These are phyloP conservation scores for Thymus quinquecostatus DNA, from an alignment of 257 asterid species.

Conservation along the genomic window DNA sequence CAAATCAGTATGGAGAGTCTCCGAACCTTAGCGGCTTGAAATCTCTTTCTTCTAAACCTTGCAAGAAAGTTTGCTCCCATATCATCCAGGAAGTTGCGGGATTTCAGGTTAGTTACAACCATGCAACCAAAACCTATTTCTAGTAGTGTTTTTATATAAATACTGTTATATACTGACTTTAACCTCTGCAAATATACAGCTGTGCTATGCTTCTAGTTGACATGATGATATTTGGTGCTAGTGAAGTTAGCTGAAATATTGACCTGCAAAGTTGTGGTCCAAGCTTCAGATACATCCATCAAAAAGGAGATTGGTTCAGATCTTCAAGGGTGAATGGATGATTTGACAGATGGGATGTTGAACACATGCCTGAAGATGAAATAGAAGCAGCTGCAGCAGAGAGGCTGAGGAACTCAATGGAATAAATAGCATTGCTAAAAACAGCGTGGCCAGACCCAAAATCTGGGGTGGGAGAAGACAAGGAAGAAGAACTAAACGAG, in stretches of 20 bases:
- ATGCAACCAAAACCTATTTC: background rate
- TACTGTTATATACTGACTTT: no score
- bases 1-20: slow-evolving; percentile 97
- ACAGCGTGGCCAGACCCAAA: slow-evolving; percentile 82
- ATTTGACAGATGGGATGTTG: slow-evolving; percentile 86
- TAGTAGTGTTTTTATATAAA: background rate
- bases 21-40: slow-evolving; percentile 89
- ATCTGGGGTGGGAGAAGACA: slow-evolving; percentile 48
- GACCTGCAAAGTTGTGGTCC: slow-evolving; percentile 93
- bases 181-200: slow-evolving; percentile 41
- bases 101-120: slow-evolving; percentile 65
- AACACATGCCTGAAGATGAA: slow-evolving; percentile 95
- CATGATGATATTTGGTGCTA: slow-evolving; percentile 94
- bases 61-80: slow-evolving; percentile 95
- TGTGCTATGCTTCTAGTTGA: slow-evolving; percentile 94
- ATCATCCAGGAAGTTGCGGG: slow-evolving; percentile 94
- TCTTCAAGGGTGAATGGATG: slow-evolving; percentile 93
- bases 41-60: slow-evolving; percentile 83
- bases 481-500: slow-evolving; percentile 42
- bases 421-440: slow-evolving; percentile 77
- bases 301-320: slow-evolving; percentile 88
- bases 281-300: slow-evolving; percentile 86
- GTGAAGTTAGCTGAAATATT: slow-evolving; percentile 97
- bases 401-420: slow-evolving; percentile 87
- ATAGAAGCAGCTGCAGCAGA: slow-evolving; percentile 84